Evolutionary conservation across 306 rosid genomes (phyloP).

Genomic region (Crataegus laevigata): DNA sequence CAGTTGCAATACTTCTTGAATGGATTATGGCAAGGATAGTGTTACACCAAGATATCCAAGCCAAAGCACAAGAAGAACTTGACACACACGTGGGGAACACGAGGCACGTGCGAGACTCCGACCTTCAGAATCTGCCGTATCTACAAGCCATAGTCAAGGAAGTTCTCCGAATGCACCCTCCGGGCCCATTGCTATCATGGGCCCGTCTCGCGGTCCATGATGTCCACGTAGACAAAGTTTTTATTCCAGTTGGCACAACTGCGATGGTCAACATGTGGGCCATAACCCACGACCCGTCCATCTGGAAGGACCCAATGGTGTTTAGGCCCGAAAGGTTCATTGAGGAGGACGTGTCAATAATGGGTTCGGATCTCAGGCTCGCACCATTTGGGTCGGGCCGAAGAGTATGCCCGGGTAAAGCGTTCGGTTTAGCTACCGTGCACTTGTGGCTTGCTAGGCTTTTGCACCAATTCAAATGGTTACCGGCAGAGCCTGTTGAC

Average conservation of each 20-base stretch:
- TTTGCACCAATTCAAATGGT: slow-evolving; percentile 52
- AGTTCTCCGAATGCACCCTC: slow-evolving; percentile 77
- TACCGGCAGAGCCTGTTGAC: slow-evolving; percentile 43
- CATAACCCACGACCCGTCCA: slow-evolving; percentile 55
- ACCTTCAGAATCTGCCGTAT: slow-evolving; percentile 57
- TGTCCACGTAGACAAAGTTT: slow-evolving; percentile 48
- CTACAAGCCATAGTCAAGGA: slow-evolving; percentile 82
- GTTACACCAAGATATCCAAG: slow-evolving; percentile 69
- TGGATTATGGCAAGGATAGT: slow-evolving; percentile 84
- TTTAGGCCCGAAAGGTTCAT: slow-evolving; percentile 67
- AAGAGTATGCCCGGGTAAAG: slow-evolving; percentile 74
- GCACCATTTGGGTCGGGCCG: slow-evolving; percentile 90
- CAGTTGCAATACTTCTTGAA: slow-evolving; percentile 68
- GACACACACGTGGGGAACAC: slow-evolving; percentile 40
- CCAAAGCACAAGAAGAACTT: slow-evolving; percentile 53
- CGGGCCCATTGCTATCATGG: slow-evolving; percentile 92
- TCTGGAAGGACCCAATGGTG: slow-evolving; percentile 72
- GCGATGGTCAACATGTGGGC: slow-evolving; percentile 99
- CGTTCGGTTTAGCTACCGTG: slow-evolving; percentile 59
- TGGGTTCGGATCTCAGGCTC: slow-evolving; percentile 69
- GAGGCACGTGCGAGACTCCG: slow-evolving; percentile 53
- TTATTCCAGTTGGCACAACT: slow-evolving; percentile 80
- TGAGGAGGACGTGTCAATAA: slow-evolving; percentile 50
- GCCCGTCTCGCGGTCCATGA: slow-evolving; percentile 75
- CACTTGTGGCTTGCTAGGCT: slow-evolving; percentile 80